Base-by-base conservation (phyloP, 495 filamentous ascomycete species). In the Glutinoglossum americanum region DNA sequence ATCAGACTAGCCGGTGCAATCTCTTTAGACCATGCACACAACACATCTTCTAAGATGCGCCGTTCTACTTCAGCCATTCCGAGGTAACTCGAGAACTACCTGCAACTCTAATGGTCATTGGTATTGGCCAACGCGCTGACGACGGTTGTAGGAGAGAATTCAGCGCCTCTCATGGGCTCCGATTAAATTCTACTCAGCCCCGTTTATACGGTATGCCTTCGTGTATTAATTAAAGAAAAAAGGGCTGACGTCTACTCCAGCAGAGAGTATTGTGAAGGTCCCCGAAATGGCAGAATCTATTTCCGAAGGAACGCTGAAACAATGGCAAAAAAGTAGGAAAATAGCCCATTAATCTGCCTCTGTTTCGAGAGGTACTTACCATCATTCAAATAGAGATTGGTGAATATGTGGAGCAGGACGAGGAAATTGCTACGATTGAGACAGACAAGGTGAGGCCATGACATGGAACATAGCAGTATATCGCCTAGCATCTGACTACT, bases 261-360 rank as follows among this genome's bases (percentile, higher is more conserved):
- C 87, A 66, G 87, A 93, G 60, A 81, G 74, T 57, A 71, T 89
- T 54, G 81, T 98, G 68, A 92, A 96, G 72, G 93, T 96, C 64
- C 93, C 92, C 19, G 76, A 89, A 64, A 99, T 99, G 92, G 92
- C 92, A 57, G 92, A 99, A 69, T 99, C 93, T 15, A 97, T 99
- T 67, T 93, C 87, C 44, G 92, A 99, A 70, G 92, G 92, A 56
- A 97, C 93, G 21, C 69, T 99, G 66, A 97, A 94, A 72, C 87
- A 94, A 64, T 99, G 85, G 74, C 83, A 80, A 59, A 97, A 97
- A 77, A 75, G 81, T 83, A 72, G 61, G 76, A 63, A 44, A 44
- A 57, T 56, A 39, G 45, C 45, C n/a, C 21, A 27, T 56, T 51
- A 28, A 41, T 32, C 25, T 25, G 11, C 39, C 27, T 57, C 60